phyloP scores from a whole-genome alignment of 2,329 filamentous ascomycete genomes.

The Plectosphaerella sp. region DNA sequence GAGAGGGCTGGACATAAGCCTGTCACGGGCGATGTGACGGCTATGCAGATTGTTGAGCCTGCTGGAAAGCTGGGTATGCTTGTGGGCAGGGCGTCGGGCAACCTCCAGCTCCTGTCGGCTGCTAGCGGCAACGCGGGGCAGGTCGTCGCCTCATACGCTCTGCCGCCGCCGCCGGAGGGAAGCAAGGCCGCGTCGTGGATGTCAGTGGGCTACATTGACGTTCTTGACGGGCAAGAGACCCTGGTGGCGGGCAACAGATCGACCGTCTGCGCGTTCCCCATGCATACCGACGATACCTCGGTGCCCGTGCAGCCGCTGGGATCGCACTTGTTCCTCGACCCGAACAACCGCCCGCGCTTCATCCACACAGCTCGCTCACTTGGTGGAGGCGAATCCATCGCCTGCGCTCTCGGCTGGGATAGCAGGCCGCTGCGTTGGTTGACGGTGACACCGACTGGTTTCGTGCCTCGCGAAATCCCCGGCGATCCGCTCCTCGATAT shows the following conservation, averaged over 20 bases:
- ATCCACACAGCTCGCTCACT: slow-evolving; percentile 39
- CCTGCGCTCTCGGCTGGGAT: slow-evolving; percentile 37
- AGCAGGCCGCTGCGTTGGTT: slow-evolving; percentile 39
- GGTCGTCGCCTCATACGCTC: slow-evolving; percentile 16
- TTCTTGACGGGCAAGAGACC: slow-evolving; percentile 5
- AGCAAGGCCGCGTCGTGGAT: slow-evolving; percentile 21
- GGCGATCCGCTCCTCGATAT: slow-evolving; percentile 22
- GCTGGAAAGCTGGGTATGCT: slow-evolving; percentile 28
- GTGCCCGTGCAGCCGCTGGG: neutral
- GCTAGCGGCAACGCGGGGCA: slow-evolving; percentile 23
- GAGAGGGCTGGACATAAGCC: slow-evolving; percentile 30
- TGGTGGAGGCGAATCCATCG: slow-evolving; percentile 33
- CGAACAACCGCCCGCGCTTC: slow-evolving; percentile 16
- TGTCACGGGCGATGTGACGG: slow-evolving; percentile 46
- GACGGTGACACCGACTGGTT: slow-evolving; percentile 39
- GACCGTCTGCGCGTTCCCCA: slow-evolving; percentile 10
- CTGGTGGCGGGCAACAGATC: slow-evolving; percentile 11
- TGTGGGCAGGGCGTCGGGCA: slow-evolving; percentile 45
- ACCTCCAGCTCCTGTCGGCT: slow-evolving; percentile 38
- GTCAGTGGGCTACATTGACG: slow-evolving; percentile 11
- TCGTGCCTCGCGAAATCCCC: slow-evolving; percentile 28
- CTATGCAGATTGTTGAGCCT: slow-evolving; percentile 37
- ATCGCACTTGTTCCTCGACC: slow-evolving; percentile 8
- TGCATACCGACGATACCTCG: slow-evolving; percentile 4
- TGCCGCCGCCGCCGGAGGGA: slow-evolving; percentile 21